Conservation (phyloP, 768 basidiomycete species). For the Mycena pura region DNA sequence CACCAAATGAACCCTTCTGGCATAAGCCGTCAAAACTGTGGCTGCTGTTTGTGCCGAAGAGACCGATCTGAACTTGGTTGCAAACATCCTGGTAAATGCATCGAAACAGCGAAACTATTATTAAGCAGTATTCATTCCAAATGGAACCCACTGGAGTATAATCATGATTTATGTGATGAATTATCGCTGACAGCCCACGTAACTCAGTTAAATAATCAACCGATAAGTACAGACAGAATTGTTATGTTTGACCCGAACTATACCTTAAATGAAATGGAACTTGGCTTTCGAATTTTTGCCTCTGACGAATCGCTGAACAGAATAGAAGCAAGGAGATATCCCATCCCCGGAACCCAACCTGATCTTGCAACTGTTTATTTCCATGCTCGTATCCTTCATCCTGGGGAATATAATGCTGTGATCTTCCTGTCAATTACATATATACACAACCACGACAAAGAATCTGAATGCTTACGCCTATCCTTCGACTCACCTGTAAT, state of each 20-base stretch:
- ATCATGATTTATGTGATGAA: background rate
- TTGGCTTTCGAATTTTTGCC: constrained; percentile 5
- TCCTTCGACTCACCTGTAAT: background rate
- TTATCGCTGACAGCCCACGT: background rate
- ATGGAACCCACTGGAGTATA: background rate
- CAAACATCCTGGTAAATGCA: background rate
- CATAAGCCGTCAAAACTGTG: constrained; percentile 1
- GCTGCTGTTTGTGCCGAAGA: background rate
- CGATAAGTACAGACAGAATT: background rate
- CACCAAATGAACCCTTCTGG: constrained; percentile 4
- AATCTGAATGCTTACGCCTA: background rate
- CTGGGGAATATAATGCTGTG: background rate
- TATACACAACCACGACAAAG: background rate
- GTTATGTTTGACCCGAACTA: background rate
- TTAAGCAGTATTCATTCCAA: background rate
- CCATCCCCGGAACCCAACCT: background rate
- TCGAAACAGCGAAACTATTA: constrained; percentile 4
- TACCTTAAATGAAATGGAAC: background rate
- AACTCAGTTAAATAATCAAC: background rate
- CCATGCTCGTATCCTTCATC: background rate
- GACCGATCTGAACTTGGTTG: background rate
- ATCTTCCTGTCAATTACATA: too few relatives aligned
- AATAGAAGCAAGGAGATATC: background rate
- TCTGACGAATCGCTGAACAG: background rate
- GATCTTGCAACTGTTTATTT: background rate